Evolutionary conservation across 192 early-diverging fungal species (phyloP).

Genomic region (Mortierella hygrophila): DNA sequence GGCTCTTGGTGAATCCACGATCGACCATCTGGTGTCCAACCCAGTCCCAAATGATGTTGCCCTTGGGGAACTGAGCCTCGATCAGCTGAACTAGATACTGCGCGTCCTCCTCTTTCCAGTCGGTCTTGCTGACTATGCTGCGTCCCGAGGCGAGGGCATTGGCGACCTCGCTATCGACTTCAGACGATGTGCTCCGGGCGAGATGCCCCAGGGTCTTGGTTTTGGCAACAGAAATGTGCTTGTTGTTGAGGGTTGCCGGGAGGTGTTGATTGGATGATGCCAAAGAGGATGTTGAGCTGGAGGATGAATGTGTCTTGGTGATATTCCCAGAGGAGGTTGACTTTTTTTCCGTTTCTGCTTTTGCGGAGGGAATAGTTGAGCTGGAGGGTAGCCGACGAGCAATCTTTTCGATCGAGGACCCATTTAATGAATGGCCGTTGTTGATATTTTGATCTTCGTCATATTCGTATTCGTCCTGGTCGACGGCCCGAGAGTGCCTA

Average conservation of each 20-base stretch:
- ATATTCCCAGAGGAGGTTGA: neutral
- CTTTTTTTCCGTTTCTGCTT: neutral
- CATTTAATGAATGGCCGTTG: neutral
- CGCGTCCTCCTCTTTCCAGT: constrained; percentile 56
- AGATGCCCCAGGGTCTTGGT: constrained; percentile 49
- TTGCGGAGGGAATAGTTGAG: neutral
- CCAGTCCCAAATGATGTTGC: constrained; percentile 59
- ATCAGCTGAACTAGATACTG: constrained; percentile 46
- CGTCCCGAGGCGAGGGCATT: constrained; percentile 49
- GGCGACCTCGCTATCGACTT: constrained; percentile 51
- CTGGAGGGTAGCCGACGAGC: constrained; percentile 21
- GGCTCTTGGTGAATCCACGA: constrained; percentile 48
- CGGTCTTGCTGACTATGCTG: constrained; percentile 51
- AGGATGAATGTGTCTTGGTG: constrained; percentile 32
- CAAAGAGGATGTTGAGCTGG: constrained; percentile 40
- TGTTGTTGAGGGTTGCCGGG: constrained; percentile 25
- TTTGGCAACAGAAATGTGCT: constrained; percentile 35
- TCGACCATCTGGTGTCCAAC: constrained; percentile 53
- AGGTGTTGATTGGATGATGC: neutral
- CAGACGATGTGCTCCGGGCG: constrained; percentile 45
- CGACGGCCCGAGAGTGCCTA: constrained; percentile 2
- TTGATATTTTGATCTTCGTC: constrained; percentile 3
- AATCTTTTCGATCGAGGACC: constrained; percentile 20
- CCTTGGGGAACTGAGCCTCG: constrained; percentile 51
- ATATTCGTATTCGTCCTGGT: constrained; percentile 3